These are phyloP conservation scores for Elongisporangium undulatum DNA, from an alignment of 352 stramenopile genomes.

Conservation along the genomic window DNA sequence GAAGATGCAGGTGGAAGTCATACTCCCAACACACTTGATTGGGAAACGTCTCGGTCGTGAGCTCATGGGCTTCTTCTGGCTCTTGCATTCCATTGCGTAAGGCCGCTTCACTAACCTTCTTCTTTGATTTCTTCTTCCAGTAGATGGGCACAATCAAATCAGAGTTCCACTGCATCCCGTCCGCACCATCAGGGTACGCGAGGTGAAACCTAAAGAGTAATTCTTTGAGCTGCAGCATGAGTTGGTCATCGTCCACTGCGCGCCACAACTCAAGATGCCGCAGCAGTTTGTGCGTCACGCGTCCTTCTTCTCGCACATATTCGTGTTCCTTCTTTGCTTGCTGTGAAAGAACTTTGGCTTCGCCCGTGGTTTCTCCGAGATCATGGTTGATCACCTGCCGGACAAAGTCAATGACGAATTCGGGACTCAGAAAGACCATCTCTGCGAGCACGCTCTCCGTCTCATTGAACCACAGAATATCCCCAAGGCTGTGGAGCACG, in stretches of 20 bases:
- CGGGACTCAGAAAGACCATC: too few relatives aligned
- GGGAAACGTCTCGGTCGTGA: too few relatives aligned
- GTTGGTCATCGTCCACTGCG: constrained; percentile 18
- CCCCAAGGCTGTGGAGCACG: too few relatives aligned
- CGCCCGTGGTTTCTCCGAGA: background rate
- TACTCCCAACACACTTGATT: constrained; percentile 28
- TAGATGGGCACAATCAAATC: constrained; percentile 9
- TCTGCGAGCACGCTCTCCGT: too few relatives aligned
- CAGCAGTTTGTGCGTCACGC: background rate
- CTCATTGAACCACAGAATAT: too few relatives aligned
- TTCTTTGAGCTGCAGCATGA: constrained; percentile 20
- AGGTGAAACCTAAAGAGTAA: constrained; percentile 21
- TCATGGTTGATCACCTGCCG: background rate
- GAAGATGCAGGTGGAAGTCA: constrained; percentile 14
- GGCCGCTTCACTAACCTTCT: too few relatives aligned
- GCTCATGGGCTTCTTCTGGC: too few relatives aligned
- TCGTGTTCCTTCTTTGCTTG: too few relatives aligned
- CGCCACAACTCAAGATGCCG: background rate
- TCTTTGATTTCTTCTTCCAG: background rate
- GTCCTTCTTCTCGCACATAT: background rate
- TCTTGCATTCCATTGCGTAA: constrained; percentile 5
- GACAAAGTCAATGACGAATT: too few relatives aligned
- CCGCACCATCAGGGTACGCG: constrained; percentile 11
- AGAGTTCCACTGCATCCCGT: constrained; percentile 4
- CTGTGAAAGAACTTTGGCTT: too few relatives aligned